phyloP scores from a whole-genome alignment of 352 stramenopile genomes.

The Pilasporangium apinafurcum region DNA sequence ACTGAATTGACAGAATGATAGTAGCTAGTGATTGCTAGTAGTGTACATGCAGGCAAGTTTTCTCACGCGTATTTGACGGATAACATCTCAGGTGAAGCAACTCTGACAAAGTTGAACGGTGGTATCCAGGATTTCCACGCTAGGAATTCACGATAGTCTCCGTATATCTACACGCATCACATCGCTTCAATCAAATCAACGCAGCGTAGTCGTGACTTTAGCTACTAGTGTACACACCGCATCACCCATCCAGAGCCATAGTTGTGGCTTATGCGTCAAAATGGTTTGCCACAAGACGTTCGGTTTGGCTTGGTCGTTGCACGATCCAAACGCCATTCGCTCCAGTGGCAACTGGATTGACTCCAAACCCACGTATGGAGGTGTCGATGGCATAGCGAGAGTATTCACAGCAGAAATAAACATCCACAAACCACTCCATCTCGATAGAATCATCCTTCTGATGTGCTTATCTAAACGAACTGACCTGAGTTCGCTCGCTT shows the following conservation, averaged over 20 bases:
- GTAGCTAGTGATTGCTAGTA: no score
- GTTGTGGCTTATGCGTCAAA: conserved; percentile 37
- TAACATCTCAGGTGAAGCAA: conserved; percentile 37
- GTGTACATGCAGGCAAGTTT: not conserved
- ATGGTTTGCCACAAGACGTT: conserved; percentile 71
- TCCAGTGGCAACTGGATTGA: conserved; percentile 31
- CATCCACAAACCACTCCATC: not conserved
- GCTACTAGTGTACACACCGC: conserved; percentile 27
- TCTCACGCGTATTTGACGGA: conserved; percentile 51
- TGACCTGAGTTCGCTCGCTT: no score
- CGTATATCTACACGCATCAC: conserved; percentile 46
- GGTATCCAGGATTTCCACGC: conserved; percentile 30
- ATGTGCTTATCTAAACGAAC: no score
- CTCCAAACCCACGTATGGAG: no score
- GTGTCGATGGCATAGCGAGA: no score
- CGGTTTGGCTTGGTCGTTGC: conserved; percentile 76
- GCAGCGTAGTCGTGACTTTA: not conserved
- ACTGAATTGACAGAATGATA: not conserved
- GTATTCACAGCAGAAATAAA: no score
- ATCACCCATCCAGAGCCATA: conserved; percentile 85
- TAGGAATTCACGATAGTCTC: conserved; percentile 49
- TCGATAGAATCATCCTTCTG: not conserved
- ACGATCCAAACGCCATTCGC: conserved; percentile 72
- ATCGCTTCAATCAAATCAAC: not conserved
- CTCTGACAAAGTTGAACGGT: conserved; percentile 45